Percentiles rank a stretch among this genome's conserved stretches.
Conservation (phyloP, 2,329 filamentous ascomycete species). For the Tolypocladium tundrense region DNA sequence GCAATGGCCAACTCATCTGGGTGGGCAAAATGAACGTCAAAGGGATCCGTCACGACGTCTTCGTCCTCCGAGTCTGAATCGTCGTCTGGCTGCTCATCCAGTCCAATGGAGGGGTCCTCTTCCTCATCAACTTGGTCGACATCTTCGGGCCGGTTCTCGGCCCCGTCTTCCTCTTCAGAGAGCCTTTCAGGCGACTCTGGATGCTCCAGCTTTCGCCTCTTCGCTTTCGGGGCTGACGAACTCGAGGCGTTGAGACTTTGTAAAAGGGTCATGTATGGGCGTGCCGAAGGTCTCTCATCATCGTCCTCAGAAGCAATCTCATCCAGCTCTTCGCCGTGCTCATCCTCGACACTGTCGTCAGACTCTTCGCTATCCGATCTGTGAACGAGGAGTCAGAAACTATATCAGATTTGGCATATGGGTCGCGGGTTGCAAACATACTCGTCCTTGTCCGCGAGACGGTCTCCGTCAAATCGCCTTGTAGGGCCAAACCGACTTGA, state of each 20-base stretch:
- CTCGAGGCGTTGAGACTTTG: constrained; percentile 42
- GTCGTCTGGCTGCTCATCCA: constrained; percentile 20
- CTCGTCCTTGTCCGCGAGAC: constrained; percentile 25
- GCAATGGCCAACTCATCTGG: constrained; percentile 52
- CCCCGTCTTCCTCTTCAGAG: constrained; percentile 22
- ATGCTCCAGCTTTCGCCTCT: constrained; percentile 47
- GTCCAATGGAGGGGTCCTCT: constrained; percentile 5
- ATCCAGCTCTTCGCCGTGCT: constrained; percentile 26
- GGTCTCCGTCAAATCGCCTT: constrained; percentile 24
- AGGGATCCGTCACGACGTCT: constrained; percentile 55
- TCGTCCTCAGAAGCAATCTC: constrained; percentile 32
- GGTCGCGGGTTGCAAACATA: constrained; percentile 11
- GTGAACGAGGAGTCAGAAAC: background rate
- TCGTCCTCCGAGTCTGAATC: constrained; percentile 37
- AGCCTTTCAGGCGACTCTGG: constrained; percentile 11
- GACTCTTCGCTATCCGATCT: constrained; percentile 11
- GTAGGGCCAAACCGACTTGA: constrained; percentile 26
- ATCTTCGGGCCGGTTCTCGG: constrained; percentile 25
- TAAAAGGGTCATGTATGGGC: constrained; percentile 48
- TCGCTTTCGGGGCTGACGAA: constrained; percentile 30
- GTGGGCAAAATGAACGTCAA: constrained; percentile 67
- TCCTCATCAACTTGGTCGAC: constrained; percentile 14
- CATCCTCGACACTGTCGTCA: constrained; percentile 13
- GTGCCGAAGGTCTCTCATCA: constrained; percentile 28
- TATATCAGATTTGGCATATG: too few species aligned